Evolutionary conservation across 1,139 yeast genomes (phyloP), one percentile per base, ranked within the genome.

Genomic region (Pichia sp.): DNA sequence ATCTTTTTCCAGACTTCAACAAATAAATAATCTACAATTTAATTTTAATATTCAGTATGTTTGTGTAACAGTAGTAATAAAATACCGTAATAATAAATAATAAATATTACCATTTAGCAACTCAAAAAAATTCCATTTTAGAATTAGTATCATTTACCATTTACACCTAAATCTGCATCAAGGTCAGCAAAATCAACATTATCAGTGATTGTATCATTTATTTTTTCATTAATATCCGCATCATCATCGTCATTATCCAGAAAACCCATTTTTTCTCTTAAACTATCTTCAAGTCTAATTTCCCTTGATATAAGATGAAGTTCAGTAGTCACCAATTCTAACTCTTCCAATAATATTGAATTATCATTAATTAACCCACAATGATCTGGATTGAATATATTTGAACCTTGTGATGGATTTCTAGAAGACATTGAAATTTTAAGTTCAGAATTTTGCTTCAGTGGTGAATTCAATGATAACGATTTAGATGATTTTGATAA

Each of bases 301-400:
- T 86, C 95, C 47, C 93, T 71, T 50, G 79, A 77, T 49, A 86
- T 83, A n/a, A 0, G 90, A 82, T 27, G 81, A 49, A 86, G 72
- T 62, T 86, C 95, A 25, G 79, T 77, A 3, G 91, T 83, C 0
- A 86, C 83, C 38, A 84, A 64, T 56, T 83, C 84, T 47, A 86
- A 68, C 63, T 86, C 93, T 55, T 77, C 75, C 60, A 84, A 71
- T 45, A 86, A 67, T 36, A 76, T 78, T 49, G 73, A 75, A 56
- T 82, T 84, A 50, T 84, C 80, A 42, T 73, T 77, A 72, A 85
- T 73, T 5, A 84, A 71, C 2, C 83, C 82, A 56, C 83, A 65
- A 58, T 85, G 89, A 39, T 81, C 86, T 46, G 80, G 76, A 6
- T 57, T 57, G n/a, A 54, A 52, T 8, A 33, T 29, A 13, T 41